These are phyloP conservation scores for Pholiota molesta DNA, from an alignment of 768 basidiomycete genomes.

Conservation along the genomic window DNA sequence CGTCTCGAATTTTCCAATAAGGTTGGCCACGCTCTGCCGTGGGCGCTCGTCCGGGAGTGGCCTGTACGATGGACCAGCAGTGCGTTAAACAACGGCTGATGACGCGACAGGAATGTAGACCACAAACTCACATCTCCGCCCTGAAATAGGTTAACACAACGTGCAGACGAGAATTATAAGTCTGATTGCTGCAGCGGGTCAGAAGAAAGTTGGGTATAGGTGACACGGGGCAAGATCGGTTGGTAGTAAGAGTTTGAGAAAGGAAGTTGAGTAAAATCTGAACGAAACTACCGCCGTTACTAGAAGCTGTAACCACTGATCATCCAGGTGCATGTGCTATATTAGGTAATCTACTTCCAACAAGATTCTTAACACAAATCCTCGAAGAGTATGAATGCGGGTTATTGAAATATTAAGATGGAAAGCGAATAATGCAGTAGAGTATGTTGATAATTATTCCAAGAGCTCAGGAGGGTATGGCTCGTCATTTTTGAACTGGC, in stretches of 20 bases:
- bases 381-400: too few relatives aligned
- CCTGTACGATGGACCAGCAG: slow-evolving; percentile 44
- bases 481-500: too few relatives aligned
- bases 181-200: background rate
- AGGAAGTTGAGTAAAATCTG: background rate
- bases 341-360: too few relatives aligned
- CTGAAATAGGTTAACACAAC: slow-evolving; percentile 12
- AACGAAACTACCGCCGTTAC: background rate
- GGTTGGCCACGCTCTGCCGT: slow-evolving; percentile 84
- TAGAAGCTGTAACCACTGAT: too few relatives aligned
- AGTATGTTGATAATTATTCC: too few relatives aligned
- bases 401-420: too few relatives aligned
- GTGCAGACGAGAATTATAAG: background rate
- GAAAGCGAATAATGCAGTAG: too few relatives aligned
- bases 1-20: slow-evolving; percentile 88
- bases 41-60: slow-evolving; percentile 88
- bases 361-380: too few relatives aligned
- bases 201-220: background rate
- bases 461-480: too few relatives aligned
- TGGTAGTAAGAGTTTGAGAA: background rate
- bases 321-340: too few relatives aligned
- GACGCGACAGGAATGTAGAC: slow-evolving; percentile 18
- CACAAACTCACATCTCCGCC: slow-evolving; percentile 36
- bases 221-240: background rate
- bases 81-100: slow-evolving; percentile 22